These are phyloP conservation scores for Zea mays DNA, from an alignment of 176 grass and related monocot genomes.

Conservation along the genomic window Zm-B73-REFERENCE-NAM-5.0 NC_050102.1:112936501-112937000, in stretches of 20 bases:
- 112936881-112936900: slow-evolving; percentile 65
- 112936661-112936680: background rate
- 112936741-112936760: background rate
- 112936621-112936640: slow-evolving; percentile 24
- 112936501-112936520: slow-evolving; percentile 54
- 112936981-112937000: background rate
- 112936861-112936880: slow-evolving; percentile 59
- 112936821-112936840: slow-evolving; percentile 35
- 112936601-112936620: slow-evolving; percentile 64
- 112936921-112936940: slow-evolving; percentile 31
- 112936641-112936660: background rate
- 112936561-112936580: slow-evolving; percentile 77
- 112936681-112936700: background rate
- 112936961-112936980: background rate
- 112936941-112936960: background rate
- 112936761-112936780: background rate
- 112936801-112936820: background rate
- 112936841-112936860: slow-evolving; percentile 61
- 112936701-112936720: too few relatives aligned
- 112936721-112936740: background rate
- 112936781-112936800: background rate
- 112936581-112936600: slow-evolving; percentile 75
- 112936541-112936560: slow-evolving; percentile 68
- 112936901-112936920: slow-evolving; percentile 39
- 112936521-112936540: slow-evolving; percentile 62